Conservation (phyloP, 106 monocot genomes). For the Dioscorea alata region DNA sequence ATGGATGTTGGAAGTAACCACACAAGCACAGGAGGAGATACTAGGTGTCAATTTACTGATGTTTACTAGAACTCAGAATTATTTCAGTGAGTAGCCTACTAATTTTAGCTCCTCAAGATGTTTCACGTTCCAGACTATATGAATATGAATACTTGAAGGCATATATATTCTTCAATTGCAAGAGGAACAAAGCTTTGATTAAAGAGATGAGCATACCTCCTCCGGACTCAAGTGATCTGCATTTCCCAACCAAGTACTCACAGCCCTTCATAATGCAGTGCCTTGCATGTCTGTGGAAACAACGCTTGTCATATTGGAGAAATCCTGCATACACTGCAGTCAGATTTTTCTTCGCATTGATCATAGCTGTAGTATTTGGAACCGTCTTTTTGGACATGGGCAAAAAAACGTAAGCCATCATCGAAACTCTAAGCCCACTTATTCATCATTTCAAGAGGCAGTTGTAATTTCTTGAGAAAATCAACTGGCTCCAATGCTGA, state of each 20-base stretch:
- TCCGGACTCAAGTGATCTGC: slow-evolving; percentile 23
- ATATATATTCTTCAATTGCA: slow-evolving; percentile 2
- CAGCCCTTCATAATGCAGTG: slow-evolving; percentile 30
- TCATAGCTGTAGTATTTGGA: slow-evolving; percentile 32
- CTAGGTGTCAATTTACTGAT: slow-evolving; percentile 41
- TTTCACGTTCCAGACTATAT: not conserved
- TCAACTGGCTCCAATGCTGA: too few relatives aligned
- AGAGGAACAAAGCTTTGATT: slow-evolving; percentile 34
- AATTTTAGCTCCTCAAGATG: not conserved
- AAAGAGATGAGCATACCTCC: slow-evolving; percentile 25
- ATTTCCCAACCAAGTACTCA: slow-evolving; percentile 25
- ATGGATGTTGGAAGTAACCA: slow-evolving; percentile 63
- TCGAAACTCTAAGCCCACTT: not conserved
- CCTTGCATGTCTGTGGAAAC: slow-evolving; percentile 40
- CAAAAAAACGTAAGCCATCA: slow-evolving; percentile 16
- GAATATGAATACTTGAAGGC: not conserved
- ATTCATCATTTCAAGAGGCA: not conserved
- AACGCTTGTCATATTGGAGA: slow-evolving; percentile 33
- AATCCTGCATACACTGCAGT: slow-evolving; percentile 39
- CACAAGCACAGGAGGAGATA: slow-evolving; percentile 36
- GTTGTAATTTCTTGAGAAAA: not conserved
- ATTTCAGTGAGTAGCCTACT: slow-evolving; percentile 15
- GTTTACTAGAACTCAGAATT: slow-evolving; percentile 44
- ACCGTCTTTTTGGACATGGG: slow-evolving; percentile 42
- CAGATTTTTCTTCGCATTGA: slow-evolving; percentile 27